Conservation (phyloP, 2,329 filamentous ascomycete genomes). For the Cordyceps cateniannulata region DNA sequence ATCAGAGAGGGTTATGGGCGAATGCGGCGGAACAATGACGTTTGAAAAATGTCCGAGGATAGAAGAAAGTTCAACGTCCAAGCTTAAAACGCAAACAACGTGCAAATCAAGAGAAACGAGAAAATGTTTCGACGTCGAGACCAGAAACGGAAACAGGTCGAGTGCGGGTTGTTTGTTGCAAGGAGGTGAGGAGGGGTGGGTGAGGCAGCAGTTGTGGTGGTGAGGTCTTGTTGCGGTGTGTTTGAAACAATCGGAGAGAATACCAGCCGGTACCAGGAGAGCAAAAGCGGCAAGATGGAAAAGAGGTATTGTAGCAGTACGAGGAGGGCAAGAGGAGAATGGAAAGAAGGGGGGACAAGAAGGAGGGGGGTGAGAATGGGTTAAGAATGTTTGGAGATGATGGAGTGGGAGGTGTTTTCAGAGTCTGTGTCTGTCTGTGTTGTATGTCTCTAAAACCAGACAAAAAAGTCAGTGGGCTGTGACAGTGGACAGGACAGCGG, state of each 20-base stretch:
- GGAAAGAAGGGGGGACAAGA: background rate
- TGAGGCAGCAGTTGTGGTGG: background rate
- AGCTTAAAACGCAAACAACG: background rate
- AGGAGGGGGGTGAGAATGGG: background rate
- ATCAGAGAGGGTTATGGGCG: background rate
- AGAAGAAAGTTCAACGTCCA: background rate
- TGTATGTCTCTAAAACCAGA: background rate
- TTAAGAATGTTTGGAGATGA: conserved; percentile 1
- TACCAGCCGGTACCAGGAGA: background rate
- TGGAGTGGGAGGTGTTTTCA: background rate
- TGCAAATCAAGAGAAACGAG: background rate
- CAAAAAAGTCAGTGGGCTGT: background rate
- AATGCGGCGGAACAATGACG: background rate
- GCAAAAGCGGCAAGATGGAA: too few relatives aligned
- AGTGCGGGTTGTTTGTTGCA: background rate
- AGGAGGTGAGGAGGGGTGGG: background rate
- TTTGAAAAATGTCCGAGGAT: background rate
- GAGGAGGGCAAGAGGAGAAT: background rate
- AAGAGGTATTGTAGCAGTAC: too few relatives aligned
- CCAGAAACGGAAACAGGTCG: background rate
- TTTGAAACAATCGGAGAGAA: background rate
- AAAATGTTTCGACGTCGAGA: background rate
- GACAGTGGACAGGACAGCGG: too few relatives aligned
- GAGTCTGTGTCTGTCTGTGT: background rate
- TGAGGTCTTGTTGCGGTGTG: background rate